Evolutionary conservation across 2,329 filamentous ascomycete genomes (phyloP), one percentile per base, ranked within the genome.

Genomic region (Microcyclospora tardicrescens): DNA sequence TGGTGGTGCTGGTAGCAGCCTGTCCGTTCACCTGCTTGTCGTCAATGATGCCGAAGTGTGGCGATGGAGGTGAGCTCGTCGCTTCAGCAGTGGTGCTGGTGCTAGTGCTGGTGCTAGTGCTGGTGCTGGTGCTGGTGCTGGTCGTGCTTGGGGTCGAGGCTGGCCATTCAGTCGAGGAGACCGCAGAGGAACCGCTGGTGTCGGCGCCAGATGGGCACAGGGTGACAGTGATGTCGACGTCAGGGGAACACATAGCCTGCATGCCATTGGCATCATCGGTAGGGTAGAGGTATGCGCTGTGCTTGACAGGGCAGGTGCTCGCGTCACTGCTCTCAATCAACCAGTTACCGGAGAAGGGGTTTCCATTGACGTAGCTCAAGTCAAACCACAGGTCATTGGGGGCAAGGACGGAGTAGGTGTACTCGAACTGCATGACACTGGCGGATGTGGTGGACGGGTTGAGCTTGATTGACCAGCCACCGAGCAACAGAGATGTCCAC

Each of bases 401-500:
- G 14, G 12, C 30, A 8, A 8, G 5, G 19, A 8, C 8, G 5
- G 30, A n/a, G 47, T 48, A 58, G 33, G 59, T 61, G 48, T 61
- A 62, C 50, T 61, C 59, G 43, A 57, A 61, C 42, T 61, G 59
- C 37, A 61, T 48, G 43, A 59, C 52, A 49, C 56, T 51, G 38
- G 41, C 47, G 38, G 32, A 47, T 35, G 29, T 16, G 28, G 14
- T 42, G 45, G 56, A 56, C 10, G 30, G 30, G 14, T n/a, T 15
- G 30, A 61, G 54, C 57, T 61, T 61, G 52, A 61, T 57, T 13
- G 58, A 58, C 59, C 59, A 61, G 28, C 59, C 59, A 33, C 52
- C 45, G 37, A 40, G 42, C 45, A 47, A 41, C 19, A 61, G 51
- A 43, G 49, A 30, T n/a, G 53, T 59, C 51, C 52, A 61, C n/a